A percentile compares a stretch with the other conserved stretches of the same genome.
Evolutionary conservation across 805 yeast genomes (phyloP).

Genomic region (Ogataea paraovalis): DNA sequence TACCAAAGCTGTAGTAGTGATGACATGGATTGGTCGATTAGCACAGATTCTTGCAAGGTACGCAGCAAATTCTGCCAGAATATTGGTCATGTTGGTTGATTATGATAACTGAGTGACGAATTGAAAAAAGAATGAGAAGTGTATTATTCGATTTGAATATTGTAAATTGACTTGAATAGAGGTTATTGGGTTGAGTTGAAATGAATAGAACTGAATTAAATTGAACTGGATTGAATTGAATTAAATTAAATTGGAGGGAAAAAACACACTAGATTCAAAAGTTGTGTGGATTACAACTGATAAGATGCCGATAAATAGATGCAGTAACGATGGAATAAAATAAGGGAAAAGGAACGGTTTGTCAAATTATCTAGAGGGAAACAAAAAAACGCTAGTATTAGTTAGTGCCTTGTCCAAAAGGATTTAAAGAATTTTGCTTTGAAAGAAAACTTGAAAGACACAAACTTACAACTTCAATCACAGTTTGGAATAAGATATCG

Average conservation of each 20-base stretch:
- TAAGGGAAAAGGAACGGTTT: background rate
- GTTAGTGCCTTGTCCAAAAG: background rate
- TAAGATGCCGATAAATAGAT: too few species aligned
- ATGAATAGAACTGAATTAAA: background rate
- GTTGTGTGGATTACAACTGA: background rate
- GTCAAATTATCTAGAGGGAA: background rate
- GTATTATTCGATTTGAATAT: too few species aligned
- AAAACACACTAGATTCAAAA: background rate
- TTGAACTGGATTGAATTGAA: background rate
- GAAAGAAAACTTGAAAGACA: too few species aligned
- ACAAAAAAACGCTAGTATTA: background rate
- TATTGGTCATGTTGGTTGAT: constrained; percentile 10
- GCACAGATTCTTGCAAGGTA: constrained; percentile 51
- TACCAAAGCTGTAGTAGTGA: constrained; percentile 63
- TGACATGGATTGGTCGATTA: constrained; percentile 80
- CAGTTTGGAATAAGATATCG: too few species aligned
- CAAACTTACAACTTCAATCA: too few species aligned
- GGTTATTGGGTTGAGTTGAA: too few species aligned
- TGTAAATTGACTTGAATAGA: too few species aligned
- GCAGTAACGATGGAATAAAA: too few species aligned
- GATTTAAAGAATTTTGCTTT: too few species aligned
- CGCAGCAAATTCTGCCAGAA: constrained; percentile 26
- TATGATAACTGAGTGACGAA: too few species aligned
- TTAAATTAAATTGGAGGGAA: background rate
- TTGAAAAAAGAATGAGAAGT: too few species aligned